Percentiles rank a stretch among this genome's conserved stretches.
These are phyloP conservation scores for Tetrahymena thermophila DNA, from an alignment of 73 alveolate genomes.

Conservation along the genomic window DNA sequence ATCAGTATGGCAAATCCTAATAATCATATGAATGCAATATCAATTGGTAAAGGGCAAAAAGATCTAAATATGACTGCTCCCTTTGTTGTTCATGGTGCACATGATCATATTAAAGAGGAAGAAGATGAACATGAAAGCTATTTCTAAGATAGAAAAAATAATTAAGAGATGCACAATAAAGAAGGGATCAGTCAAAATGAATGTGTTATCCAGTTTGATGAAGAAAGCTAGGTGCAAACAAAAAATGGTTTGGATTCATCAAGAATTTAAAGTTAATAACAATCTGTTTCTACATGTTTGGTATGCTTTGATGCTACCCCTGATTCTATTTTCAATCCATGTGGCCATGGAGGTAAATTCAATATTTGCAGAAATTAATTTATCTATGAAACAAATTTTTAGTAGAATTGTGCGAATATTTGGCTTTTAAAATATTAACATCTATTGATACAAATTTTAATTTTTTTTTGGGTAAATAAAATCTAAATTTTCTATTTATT, in stretches of 20 bases:
- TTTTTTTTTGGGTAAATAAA: no score
- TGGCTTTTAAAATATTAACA: no score
- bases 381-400: no score
- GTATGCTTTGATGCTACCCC: background rate
- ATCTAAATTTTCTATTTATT: no score
- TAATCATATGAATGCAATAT: background rate
- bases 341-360: background rate
- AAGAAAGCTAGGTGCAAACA: background rate
- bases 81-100: background rate
- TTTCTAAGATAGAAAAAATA: background rate
- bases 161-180: background rate
- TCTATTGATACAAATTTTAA: no score
- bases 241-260: background rate
- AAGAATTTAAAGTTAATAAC: background rate
- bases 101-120: background rate
- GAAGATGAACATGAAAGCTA: background rate
- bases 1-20: background rate
- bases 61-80: background rate
- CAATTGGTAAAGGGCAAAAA: background rate
- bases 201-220: background rate
- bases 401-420: no score
- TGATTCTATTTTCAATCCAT: background rate
- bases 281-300: background rate
- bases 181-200: background rate
- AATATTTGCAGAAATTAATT: no score